phyloP scores from a whole-genome alignment of 2,329 filamentous ascomycete species.

The Fusarium coicis region DNA sequence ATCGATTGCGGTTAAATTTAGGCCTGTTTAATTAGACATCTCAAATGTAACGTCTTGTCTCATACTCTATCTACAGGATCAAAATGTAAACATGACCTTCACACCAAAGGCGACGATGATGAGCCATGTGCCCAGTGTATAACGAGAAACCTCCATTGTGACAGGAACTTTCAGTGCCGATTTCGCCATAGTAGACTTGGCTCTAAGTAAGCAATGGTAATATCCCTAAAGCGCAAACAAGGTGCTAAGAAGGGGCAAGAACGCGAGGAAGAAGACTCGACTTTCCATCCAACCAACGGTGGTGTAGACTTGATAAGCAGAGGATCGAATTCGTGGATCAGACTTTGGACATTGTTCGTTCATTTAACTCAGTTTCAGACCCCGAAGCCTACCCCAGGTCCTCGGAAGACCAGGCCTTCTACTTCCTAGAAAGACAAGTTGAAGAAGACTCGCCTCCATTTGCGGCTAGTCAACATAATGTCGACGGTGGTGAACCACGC shows the following conservation, averaged over 20 bases:
- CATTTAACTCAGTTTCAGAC: neutral
- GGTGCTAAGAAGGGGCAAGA: neutral
- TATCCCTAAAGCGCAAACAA: rapidly evolving
- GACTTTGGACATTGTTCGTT: neutral
- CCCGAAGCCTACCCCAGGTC: neutral
- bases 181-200: neutral
- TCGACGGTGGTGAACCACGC: no score
- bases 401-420: neutral
- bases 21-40: neutral
- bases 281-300: neutral
- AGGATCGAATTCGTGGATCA: neutral
- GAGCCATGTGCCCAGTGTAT: neutral
- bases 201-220: neutral
- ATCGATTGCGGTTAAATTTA: neutral
- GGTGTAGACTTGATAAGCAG: neutral
- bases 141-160: neutral
- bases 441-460: rapidly evolving
- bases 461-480: rapidly evolving
- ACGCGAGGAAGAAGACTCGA: rapidly evolving
- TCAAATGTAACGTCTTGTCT: neutral
- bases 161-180: neutral
- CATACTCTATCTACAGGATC: rapidly evolving
- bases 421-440: neutral
- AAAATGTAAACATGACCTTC: rapidly evolving
- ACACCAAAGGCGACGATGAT: neutral